Evolutionary conservation across 495 filamentous ascomycete species (phyloP).

Genomic region (Chaetomidium leptoderma): DNA sequence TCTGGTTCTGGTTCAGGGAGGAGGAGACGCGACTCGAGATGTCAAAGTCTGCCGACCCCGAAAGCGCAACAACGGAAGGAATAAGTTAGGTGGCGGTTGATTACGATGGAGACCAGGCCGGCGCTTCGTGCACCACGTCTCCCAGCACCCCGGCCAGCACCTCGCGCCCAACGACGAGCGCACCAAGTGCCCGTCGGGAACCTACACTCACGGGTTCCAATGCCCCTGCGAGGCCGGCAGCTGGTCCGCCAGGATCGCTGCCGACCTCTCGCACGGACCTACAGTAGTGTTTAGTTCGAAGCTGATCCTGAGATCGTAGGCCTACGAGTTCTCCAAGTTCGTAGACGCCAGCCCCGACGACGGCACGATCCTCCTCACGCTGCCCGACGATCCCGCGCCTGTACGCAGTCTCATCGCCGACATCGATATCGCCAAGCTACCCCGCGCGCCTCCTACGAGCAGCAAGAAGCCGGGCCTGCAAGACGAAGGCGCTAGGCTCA

Average conservation of each 20-base stretch:
- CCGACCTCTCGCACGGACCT: conserved; percentile 7
- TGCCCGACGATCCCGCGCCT: conserved; percentile 1
- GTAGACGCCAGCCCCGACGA: not conserved
- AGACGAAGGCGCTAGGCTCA: conserved; percentile 3
- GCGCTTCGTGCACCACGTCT: too few species aligned
- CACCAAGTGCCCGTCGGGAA: conserved; percentile 6
- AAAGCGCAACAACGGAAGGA: too few species aligned
- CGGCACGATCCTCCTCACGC: not conserved
- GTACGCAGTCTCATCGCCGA: not conserved
- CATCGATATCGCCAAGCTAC: conserved; percentile 2
- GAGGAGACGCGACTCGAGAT: too few species aligned
- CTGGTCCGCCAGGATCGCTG: conserved; percentile 9
- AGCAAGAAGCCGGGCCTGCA: conserved; percentile 4
- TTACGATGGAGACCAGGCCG: too few species aligned
- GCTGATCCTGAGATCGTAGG: not conserved
- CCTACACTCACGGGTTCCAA: conserved; percentile 5
- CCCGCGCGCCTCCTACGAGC: conserved; percentile 1
- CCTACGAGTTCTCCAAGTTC: conserved; percentile 6
- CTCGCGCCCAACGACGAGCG: conserved; percentile 2
- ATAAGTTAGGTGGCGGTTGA: too few species aligned
- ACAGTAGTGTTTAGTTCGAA: not conserved
- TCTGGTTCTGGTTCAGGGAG: too few species aligned
- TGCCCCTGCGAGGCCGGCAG: conserved; percentile 5
- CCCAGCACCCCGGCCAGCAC: conserved; percentile 5
- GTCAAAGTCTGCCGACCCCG: too few species aligned